Conservation (phyloP, 768 basidiomycete genomes). For the Tulasnella sp. region DNA sequence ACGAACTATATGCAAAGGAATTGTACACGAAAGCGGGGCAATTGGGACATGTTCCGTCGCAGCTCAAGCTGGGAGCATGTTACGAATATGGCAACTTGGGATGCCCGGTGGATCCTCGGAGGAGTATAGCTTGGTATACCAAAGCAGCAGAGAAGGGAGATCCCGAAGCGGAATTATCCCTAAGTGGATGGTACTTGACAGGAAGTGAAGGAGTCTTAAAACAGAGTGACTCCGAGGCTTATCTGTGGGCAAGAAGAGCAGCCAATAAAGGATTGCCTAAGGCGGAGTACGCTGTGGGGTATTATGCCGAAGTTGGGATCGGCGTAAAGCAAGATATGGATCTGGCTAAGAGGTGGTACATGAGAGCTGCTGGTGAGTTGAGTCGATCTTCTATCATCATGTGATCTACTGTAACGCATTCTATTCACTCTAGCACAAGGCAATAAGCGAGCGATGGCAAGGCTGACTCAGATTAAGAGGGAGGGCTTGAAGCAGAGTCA, state of each 20-base stretch:
- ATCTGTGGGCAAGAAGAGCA: slow-evolving; percentile 90
- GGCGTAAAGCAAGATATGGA: slow-evolving; percentile 94
- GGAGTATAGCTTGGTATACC: slow-evolving; percentile 97
- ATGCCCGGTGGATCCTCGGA: slow-evolving; percentile 83
- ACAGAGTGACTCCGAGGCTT: slow-evolving; percentile 98
- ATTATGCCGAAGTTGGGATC: slow-evolving; percentile 96
- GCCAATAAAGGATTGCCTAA: slow-evolving; percentile 95
- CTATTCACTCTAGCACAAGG: slow-evolving; percentile 87
- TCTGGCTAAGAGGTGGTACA: slow-evolving; percentile 96
- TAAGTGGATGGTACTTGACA: slow-evolving; percentile 98
- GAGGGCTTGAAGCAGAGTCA: slow-evolving; percentile 67
- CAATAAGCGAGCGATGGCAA: slow-evolving; percentile 95
- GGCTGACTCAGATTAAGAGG: slow-evolving; percentile 90
- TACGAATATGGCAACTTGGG: slow-evolving; percentile 84
- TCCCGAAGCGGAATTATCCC: slow-evolving; percentile 83
- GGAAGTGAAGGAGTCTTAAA: slow-evolving; percentile 91
- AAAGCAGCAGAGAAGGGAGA: slow-evolving; percentile 96
- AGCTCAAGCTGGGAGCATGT: slow-evolving; percentile 90
- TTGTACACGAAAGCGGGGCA: slow-evolving; percentile 85
- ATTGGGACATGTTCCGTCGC: slow-evolving; percentile 83
- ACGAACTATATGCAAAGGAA: slow-evolving; percentile 69
- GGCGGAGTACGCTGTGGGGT: slow-evolving; percentile 97
- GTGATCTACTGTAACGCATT: slow-evolving; percentile 4
- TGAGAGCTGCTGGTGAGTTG: slow-evolving; percentile 87
- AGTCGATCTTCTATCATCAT: neutral